These are phyloP conservation scores for Plasmodium vivax DNA, from an alignment of 169 alveolate genomes.

Conservation along the genomic window DNA sequence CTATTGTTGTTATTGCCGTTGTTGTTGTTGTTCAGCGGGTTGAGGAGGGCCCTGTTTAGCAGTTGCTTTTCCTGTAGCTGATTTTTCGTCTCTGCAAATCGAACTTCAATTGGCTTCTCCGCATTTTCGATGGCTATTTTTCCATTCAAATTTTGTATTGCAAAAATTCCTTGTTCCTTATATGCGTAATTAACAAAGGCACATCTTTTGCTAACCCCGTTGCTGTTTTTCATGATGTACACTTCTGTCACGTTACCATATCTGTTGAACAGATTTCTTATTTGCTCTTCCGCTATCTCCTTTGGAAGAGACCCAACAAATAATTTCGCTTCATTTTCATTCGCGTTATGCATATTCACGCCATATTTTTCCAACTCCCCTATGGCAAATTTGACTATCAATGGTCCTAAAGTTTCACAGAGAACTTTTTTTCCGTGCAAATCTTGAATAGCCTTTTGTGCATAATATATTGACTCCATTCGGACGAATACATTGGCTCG, in stretches of 20 bases:
- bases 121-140: constrained; percentile 86
- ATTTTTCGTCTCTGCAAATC: constrained; percentile 89
- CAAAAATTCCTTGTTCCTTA: constrained; percentile 92
- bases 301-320: constrained; percentile 92
- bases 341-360: constrained; percentile 79
- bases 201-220: constrained; percentile 90
- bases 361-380: constrained; percentile 92
- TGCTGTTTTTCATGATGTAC: constrained; percentile 88
- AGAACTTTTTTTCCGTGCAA: constrained; percentile 84
- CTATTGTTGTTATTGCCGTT: neutral
- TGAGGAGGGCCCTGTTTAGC: constrained; percentile 32
- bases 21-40: constrained; percentile 18
- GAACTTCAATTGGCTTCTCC: constrained; percentile 90
- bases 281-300: constrained; percentile 85
- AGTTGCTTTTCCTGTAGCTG: constrained; percentile 64
- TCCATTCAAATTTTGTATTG: constrained; percentile 86
- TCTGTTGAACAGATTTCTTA: constrained; percentile 83
- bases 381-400: constrained; percentile 89
- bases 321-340: constrained; percentile 89
- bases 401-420: constrained; percentile 88
- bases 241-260: constrained; percentile 91
- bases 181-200: constrained; percentile 90
- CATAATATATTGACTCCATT: constrained; percentile 90
- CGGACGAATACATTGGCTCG: constrained; percentile 86
- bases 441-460: constrained; percentile 91